Evolutionary conservation across 1,284 basidiomycete species (phyloP), one percentile per base, ranked within the genome.

Genomic region (Paramarasmius palmivorus): DNA sequence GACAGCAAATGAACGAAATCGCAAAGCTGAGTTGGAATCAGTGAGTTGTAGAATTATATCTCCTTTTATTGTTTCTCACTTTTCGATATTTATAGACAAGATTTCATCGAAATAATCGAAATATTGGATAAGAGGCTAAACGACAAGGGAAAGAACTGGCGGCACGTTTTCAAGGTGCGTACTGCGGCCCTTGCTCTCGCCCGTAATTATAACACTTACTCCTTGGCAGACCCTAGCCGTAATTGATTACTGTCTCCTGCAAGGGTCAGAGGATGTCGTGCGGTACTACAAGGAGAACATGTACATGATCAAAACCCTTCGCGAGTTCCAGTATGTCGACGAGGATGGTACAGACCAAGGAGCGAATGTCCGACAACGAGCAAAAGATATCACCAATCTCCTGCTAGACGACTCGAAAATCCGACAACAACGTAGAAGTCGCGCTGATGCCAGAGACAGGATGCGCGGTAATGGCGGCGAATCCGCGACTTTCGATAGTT

Each of bases 91-190:
- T 40, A 4, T 63, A 97, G 94, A 73, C 91, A 88, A 61, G 95
- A 99, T 68, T 99, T 99, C 72, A 93, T 99, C 29, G 97, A 99
- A 74, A 95, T 99, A 66, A 99, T 99, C 94, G 97, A 99, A 77
- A 98, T 98, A 93, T 80, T 99, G 57, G 97, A 99, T 74, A 99
- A 99, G 75, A 86, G 97, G 48, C 74, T 99, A 62, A 99, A 99
- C 66, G 97, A 99, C 77, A 99, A 98, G 77, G 97, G 97, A 37
- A 99, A 99, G 85, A 98, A 99, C 68, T 99, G 97, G 97, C 82
- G 96, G 49, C 97, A 99, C 78, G 97, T 99, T 57, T 99, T 98
- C 85, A 99, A 99, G 81, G 92, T 88, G 58, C 57, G 74, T 67
- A 40, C n/a, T 10, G 39, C 34, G 44, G n/a, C 36, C 20, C 12